Evolutionary conservation across 1,139 yeast genomes (phyloP).

Genomic region (Zygoascus sp.): DNA sequence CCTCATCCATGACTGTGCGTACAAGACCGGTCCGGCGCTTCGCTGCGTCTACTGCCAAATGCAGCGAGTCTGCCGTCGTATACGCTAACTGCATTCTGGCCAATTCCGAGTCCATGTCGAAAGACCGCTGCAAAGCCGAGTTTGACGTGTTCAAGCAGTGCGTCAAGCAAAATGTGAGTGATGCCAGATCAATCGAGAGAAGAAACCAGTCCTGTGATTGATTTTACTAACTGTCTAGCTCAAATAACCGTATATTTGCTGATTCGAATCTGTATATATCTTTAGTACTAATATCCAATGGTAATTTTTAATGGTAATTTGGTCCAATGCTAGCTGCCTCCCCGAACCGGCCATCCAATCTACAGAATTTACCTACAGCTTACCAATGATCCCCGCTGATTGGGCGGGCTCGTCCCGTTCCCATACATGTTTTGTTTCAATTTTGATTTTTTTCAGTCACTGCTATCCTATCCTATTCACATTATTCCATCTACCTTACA

Average conservation of each 20-base stretch:
- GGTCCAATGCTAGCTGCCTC: no score
- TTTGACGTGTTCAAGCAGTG: conserved; percentile 55
- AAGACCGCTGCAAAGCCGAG: conserved; percentile 40
- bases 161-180: conserved; percentile 41
- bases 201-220: no score
- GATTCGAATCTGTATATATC: background rate
- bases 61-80: conserved; percentile 17
- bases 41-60: conserved; percentile 12
- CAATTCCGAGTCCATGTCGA: conserved; percentile 50
- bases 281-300: no score
- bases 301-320: no score
- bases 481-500: conserved; percentile 32
- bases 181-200: conserved; percentile 3
- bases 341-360: no score
- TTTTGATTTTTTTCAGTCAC: background rate
- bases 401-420: no score
- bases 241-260: no score
- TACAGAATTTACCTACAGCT: no score
- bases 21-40: conserved; percentile 5
- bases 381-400: no score
- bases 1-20: background rate
- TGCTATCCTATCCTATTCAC: background rate
- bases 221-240: background rate
- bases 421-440: no score
- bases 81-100: conserved; percentile 63